Evolutionary conservation across 495 filamentous ascomycete genomes (phyloP).

Genomic region (Lindgomyces ingoldianus): DNA sequence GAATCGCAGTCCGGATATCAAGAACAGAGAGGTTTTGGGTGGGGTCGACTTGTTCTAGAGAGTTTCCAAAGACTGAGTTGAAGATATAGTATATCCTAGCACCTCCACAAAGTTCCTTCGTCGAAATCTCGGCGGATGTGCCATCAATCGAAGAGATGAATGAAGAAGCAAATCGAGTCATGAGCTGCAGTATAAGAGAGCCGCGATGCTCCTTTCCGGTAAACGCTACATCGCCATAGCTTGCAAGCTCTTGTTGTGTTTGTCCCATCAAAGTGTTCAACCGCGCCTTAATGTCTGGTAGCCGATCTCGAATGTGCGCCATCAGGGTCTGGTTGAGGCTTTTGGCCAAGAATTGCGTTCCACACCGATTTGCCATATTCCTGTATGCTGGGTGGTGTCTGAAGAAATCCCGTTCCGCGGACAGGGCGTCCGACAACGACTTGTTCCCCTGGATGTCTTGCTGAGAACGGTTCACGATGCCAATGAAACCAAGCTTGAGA

Average conservation of each 20-base stretch:
- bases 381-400: constrained; percentile 94
- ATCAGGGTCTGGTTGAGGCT: constrained; percentile 92
- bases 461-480: constrained; percentile 96
- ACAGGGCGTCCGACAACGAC: constrained; percentile 82
- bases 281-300: constrained; percentile 97
- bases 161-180: constrained; percentile 96
- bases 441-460: constrained; percentile 98
- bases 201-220: constrained; percentile 96
- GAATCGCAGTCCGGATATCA: constrained; percentile 97
- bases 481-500: constrained; percentile 95
- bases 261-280: constrained; percentile 99
- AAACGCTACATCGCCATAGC: constrained; percentile 97
- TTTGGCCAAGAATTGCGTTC: constrained; percentile 94
- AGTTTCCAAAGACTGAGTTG: constrained; percentile 98
- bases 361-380: constrained; percentile 91
- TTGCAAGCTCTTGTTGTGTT: constrained; percentile 96
- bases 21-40: constrained; percentile 90
- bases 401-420: constrained; percentile 93
- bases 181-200: constrained; percentile 90
- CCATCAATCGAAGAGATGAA: constrained; percentile 99
- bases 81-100: constrained; percentile 99
- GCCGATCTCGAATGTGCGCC: constrained; percentile 90
- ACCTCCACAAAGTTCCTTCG: constrained; percentile 95
- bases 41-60: constrained; percentile 91
- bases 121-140: constrained; percentile 97